Conservation (phyloP, 2,329 filamentous ascomycete genomes). For the Fonsecaea erecta region DNA sequence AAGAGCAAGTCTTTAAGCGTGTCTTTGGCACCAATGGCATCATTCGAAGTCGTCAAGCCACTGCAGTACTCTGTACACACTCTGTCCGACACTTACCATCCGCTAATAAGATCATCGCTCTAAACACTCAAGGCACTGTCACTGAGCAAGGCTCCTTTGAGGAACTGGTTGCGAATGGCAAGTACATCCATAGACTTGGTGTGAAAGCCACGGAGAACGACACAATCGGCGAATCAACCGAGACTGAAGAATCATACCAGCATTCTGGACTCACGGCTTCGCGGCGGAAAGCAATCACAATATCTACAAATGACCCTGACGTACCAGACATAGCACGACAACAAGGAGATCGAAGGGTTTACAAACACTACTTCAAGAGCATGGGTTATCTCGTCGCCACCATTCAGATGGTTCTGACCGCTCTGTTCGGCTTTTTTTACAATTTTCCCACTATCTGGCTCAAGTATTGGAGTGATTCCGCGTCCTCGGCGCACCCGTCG, state of each 20-base stretch:
- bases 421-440: background rate
- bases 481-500: background rate
- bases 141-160: background rate
- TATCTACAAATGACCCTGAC: too few species aligned
- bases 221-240: background rate
- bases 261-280: background rate
- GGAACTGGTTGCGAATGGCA: background rate
- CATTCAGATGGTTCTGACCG: background rate
- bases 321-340: too few species aligned
- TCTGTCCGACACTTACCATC: background rate
- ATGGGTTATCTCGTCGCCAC: background rate
- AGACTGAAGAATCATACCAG: background rate
- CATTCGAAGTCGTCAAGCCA: background rate
- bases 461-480: background rate
- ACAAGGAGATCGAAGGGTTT: background rate
- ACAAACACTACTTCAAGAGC: constrained; percentile 1
- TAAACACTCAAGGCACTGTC: background rate
- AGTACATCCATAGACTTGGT: background rate
- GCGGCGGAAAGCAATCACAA: background rate
- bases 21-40: background rate
- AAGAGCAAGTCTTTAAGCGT: constrained; percentile 58
- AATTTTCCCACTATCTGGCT: background rate
- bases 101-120: background rate
- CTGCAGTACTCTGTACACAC: background rate
- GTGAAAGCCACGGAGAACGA: background rate